phyloP scores from a whole-genome alignment of 2,329 filamentous ascomycete species.

The Cladosporium sp. region DNA sequence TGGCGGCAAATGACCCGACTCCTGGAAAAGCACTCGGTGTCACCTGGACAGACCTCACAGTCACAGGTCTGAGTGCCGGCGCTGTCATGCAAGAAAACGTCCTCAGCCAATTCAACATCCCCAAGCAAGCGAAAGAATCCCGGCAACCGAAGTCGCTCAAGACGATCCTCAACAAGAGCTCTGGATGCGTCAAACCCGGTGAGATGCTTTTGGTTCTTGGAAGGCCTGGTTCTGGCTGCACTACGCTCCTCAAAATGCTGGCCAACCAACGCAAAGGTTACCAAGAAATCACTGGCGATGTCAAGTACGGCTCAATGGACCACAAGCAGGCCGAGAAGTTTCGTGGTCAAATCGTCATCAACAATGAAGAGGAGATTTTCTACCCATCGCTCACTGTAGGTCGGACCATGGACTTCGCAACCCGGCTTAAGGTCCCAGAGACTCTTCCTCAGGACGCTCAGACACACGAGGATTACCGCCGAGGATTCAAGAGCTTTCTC shows the following conservation, averaged over 20 bases:
- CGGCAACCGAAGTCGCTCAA: conserved; percentile 23
- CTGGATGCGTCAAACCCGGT: conserved; percentile 51
- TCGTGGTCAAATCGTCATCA: conserved; percentile 41
- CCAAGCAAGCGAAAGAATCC: conserved; percentile 26
- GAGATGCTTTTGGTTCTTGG: conserved; percentile 25
- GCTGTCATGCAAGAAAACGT: conserved; percentile 10
- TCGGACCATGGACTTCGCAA: conserved; percentile 51
- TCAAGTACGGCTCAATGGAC: conserved; percentile 48
- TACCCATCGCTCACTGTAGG: conserved; percentile 54
- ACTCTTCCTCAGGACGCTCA: conserved; percentile 30
- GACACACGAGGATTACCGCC: conserved; percentile 42
- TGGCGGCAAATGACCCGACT: conserved; percentile 3
- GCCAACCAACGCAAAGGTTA: conserved; percentile 52
- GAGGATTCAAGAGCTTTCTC: conserved; percentile 48
- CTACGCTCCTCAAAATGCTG: conserved; percentile 63
- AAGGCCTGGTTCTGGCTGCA: conserved; percentile 44
- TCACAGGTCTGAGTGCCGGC: conserved; percentile 6
- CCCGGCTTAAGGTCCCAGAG: conserved; percentile 45
- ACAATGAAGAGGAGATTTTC: conserved; percentile 44
- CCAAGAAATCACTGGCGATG: conserved; percentile 48
- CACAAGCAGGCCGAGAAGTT: conserved; percentile 37
- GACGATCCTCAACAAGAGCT: conserved; percentile 43
- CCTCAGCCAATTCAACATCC: conserved; percentile 9
- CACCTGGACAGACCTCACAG: conserved; percentile 59
- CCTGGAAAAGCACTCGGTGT: conserved; percentile 45